Evolutionary conservation across 805 yeast genomes (phyloP).

Genomic region (Pichia exigua): DNA sequence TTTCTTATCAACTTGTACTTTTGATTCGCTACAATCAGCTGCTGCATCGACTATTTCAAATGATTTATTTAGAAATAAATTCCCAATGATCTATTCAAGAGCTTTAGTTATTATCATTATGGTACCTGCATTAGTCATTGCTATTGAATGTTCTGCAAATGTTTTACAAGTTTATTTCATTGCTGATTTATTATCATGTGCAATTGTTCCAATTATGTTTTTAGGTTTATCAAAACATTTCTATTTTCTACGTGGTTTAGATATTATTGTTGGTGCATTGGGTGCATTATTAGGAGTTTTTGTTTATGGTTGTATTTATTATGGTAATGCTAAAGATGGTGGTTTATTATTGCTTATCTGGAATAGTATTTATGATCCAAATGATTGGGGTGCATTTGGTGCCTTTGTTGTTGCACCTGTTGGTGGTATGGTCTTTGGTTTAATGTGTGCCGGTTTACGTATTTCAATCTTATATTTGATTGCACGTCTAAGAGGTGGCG

Average conservation of each 20-base stretch:
- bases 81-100: constrained; percentile 60
- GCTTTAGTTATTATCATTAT: constrained; percentile 63
- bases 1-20: constrained; percentile 75
- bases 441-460: constrained; percentile 44
- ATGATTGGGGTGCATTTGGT: constrained; percentile 92
- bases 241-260: constrained; percentile 70
- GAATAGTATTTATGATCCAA: constrained; percentile 68
- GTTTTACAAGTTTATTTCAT: constrained; percentile 82
- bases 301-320: constrained; percentile 77
- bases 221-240: constrained; percentile 64
- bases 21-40: constrained; percentile 85
- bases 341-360: constrained; percentile 65
- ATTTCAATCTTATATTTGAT: constrained; percentile 27
- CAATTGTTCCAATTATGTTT: constrained; percentile 77
- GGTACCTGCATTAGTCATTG: constrained; percentile 84
- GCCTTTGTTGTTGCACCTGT: constrained; percentile 89
- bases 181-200: constrained; percentile 83
- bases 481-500: constrained; percentile 30
- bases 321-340: constrained; percentile 64
- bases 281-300: constrained; percentile 78
- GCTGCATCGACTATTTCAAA: constrained; percentile 83
- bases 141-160: constrained; percentile 71
- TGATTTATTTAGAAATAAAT: constrained; percentile 78
- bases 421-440: constrained; percentile 61
- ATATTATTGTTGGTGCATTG: constrained; percentile 73